Base-by-base conservation (phyloP, 164 flowering plant genomes). In the Buxus sempervirens region DNA sequence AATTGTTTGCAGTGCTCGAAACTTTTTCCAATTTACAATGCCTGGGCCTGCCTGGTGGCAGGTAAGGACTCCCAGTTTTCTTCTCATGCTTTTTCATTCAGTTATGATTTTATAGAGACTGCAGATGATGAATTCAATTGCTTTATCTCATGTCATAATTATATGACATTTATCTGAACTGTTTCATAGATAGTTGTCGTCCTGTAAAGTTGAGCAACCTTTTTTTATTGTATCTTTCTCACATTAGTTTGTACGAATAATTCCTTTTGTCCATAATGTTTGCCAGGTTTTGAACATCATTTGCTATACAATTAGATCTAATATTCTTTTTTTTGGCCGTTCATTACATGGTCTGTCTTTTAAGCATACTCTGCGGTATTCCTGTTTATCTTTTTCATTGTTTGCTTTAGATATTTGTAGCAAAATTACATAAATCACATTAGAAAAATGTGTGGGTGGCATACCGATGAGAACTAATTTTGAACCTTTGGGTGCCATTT, bases 1-100 rank as follows among this genome's bases (percentile, higher is more conserved):
- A n/a, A 95, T 95, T 72, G 98, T 95, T 70, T 95, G 98, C 58
- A 95, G 98, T 79, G 98, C 98, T 65, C 85, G 98, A 42, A 95
- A 95, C 80, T 95, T 95, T 77, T 95, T 95, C 77, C 97, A 84
- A 74, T 75, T 91, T 73, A 79, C 91, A 21, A 81, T 95, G 85
- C 98, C 98, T 23, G 98, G 97, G 10, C 83, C 89, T 70, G 84
- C 92, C 20, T 95, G 97, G 98, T 95, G 98, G 98, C 98, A 90
- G 91, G 97, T 91, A 75, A 78, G 70, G 19, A 56, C 38, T 62
- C 18, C 16, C 21, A 10, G 45, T 54, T 59, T 20, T 8, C 16
- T n/a, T 38, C 10, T 9, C 19, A 23, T 65, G 9, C 0, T 12
- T 51, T 25, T 18, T 22, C 14, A 28, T 36, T 14, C 13, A 45